Evolutionary conservation across 306 rosid genomes (phyloP).

Genomic region (Malus asiatica): DNA sequence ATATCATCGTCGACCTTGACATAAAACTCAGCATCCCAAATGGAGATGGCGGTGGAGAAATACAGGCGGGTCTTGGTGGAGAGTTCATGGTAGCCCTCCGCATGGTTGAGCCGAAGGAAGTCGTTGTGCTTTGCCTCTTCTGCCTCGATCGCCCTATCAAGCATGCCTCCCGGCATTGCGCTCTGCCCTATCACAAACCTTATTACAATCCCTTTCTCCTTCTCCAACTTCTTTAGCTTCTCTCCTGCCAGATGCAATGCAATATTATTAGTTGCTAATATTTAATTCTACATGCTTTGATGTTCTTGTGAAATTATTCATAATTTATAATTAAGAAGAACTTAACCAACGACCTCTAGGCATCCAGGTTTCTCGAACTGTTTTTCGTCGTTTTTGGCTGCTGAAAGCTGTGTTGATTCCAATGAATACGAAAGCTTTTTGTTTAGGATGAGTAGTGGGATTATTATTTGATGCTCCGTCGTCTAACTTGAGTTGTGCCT

Average conservation of each 20-base stretch:
- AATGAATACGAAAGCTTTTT: constrained; percentile 74
- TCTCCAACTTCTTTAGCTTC: constrained; percentile 49
- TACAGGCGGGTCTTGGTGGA: constrained; percentile 79
- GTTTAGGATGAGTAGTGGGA: not conserved
- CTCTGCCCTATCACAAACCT: constrained; percentile 88
- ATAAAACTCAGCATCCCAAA: constrained; percentile 82
- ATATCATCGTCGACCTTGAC: constrained; percentile 90
- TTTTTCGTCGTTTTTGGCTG: constrained; percentile 68
- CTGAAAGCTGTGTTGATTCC: constrained; percentile 92
- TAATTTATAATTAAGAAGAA: too few species aligned
- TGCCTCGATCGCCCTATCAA: constrained; percentile 63
- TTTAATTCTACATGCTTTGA: too few species aligned
- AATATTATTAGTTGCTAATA: too few species aligned
- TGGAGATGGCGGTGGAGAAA: constrained; percentile 57
- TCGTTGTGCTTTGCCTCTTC: constrained; percentile 67
- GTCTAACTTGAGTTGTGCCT: constrained; percentile 9
- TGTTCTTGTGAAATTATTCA: too few species aligned
- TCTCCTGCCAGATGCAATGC: constrained; percentile 28
- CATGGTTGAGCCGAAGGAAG: constrained; percentile 64
- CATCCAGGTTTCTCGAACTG: constrained; percentile 78
- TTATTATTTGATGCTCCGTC: not conserved
- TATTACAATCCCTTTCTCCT: constrained; percentile 74
- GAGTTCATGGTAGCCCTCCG: constrained; percentile 78
- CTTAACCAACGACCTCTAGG: constrained; percentile 41
- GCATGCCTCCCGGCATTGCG: constrained; percentile 44